Conservation (phyloP, 2,329 filamentous ascomycete species). For the Hysterium pulicare region DNA sequence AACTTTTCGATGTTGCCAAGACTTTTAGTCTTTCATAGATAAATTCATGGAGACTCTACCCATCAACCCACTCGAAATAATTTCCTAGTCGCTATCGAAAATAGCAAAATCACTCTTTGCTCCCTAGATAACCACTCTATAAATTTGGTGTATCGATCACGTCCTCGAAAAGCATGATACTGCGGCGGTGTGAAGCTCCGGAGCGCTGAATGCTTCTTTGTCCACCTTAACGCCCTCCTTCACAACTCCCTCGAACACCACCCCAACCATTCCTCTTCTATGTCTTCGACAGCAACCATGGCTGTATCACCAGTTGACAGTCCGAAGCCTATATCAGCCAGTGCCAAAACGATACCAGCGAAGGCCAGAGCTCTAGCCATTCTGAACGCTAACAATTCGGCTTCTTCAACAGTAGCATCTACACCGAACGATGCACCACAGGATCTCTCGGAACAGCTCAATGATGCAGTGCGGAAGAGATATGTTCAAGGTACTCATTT, state of each 20-base stretch:
- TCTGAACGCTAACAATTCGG: slow-evolving; percentile 18
- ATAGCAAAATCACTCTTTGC: too few species aligned
- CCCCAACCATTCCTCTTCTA: not conserved
- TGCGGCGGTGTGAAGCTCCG: not conserved
- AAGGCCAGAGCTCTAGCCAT: slow-evolving; percentile 34
- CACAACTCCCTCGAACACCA: not conserved
- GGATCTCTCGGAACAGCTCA: slow-evolving; percentile 48
- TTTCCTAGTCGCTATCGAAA: too few species aligned
- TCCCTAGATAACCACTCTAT: too few species aligned
- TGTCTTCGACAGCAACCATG: not conserved
- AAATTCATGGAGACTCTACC: not conserved
- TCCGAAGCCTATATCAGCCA: slow-evolving; percentile 2
- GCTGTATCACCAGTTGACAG: slow-evolving; percentile 3
- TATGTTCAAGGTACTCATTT: slow-evolving; percentile 71
- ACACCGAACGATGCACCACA: slow-evolving; percentile 17
- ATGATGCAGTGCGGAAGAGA: slow-evolving; percentile 63
- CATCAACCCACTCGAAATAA: too few species aligned
- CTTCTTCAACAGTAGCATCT: slow-evolving; percentile 12
- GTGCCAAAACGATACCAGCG: slow-evolving; percentile 6
- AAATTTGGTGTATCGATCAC: too few species aligned
- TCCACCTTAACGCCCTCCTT: not conserved
- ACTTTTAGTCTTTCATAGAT: too few species aligned
- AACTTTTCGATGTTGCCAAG: slow-evolving; percentile 35
- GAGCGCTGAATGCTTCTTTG: slow-evolving; percentile 1
- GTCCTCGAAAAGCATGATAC: slow-evolving; percentile 1